Evolutionary conservation across 2,329 filamentous ascomycete genomes (phyloP).

Genomic region (Coniochaeta hoffmannii): DNA sequence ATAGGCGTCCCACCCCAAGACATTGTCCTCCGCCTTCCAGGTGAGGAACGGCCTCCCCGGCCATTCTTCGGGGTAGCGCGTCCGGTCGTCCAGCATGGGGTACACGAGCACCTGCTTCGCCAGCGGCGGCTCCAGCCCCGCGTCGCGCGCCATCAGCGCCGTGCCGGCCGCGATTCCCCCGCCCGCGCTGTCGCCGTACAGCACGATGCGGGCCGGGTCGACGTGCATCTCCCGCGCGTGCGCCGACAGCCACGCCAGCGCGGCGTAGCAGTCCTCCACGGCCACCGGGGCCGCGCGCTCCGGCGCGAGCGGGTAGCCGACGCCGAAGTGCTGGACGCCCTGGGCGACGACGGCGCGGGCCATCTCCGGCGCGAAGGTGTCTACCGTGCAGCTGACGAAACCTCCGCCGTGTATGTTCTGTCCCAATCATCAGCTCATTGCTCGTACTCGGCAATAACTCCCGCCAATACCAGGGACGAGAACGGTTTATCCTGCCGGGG

Average conservation of each 20-base stretch:
- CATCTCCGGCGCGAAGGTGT: slow-evolving; percentile 8
- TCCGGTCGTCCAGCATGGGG: slow-evolving; percentile 30
- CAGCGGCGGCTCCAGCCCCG: slow-evolving; percentile 18
- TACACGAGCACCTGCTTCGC: slow-evolving; percentile 26
- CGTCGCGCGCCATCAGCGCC: slow-evolving; percentile 33
- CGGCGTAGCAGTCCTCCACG: slow-evolving; percentile 30
- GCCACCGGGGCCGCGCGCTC: slow-evolving; percentile 36
- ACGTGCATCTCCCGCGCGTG: slow-evolving; percentile 13
- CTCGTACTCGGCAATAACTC: not conserved
- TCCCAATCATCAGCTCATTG: slow-evolving; percentile 7
- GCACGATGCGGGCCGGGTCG: slow-evolving; percentile 16
- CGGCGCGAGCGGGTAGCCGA: slow-evolving; percentile 42
- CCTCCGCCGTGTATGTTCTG: slow-evolving; percentile 20
- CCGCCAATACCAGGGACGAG: too few species aligned
- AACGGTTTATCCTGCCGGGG: too few species aligned
- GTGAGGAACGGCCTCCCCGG: slow-evolving; percentile 8
- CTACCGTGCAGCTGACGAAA: slow-evolving; percentile 14
- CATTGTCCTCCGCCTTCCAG: slow-evolving; percentile 16
- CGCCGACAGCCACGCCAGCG: slow-evolving; percentile 24
- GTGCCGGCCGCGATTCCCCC: slow-evolving; percentile 16
- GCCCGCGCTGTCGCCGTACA: slow-evolving; percentile 19
- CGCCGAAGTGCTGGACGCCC: slow-evolving; percentile 20
- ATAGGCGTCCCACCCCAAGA: slow-evolving; percentile 18
- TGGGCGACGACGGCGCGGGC: slow-evolving; percentile 9
- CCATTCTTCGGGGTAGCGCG: slow-evolving; percentile 10